A percentile compares a stretch with the other conserved stretches of the same genome.
Evolutionary conservation across 208 protist genomes (phyloP).

Genomic region (Trypanosomatidae sp.): DNA sequence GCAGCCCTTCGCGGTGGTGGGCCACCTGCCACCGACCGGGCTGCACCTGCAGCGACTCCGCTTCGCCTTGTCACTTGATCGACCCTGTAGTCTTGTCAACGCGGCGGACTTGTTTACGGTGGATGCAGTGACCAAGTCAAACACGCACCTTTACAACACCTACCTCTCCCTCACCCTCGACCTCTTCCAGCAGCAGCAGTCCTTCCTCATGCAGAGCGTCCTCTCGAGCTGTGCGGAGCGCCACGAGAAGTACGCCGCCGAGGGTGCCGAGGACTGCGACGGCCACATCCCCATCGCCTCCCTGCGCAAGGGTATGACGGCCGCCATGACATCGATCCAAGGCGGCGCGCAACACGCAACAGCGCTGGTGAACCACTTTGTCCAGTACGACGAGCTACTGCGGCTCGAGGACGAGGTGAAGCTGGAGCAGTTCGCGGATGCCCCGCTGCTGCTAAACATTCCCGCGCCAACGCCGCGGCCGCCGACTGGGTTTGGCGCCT

Average conservation of each 20-base stretch:
- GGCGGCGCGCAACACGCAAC: conserved; percentile 38
- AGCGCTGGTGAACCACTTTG: conserved; percentile 64
- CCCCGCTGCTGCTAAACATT: conserved; percentile 69
- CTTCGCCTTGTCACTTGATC: conserved; percentile 83
- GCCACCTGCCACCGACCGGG: conserved; percentile 50
- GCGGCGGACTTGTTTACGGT: conserved; percentile 53
- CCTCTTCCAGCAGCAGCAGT: conserved; percentile 66
- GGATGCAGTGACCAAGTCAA: conserved; percentile 47
- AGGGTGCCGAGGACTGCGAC: conserved; percentile 66
- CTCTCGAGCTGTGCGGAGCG: conserved; percentile 34
- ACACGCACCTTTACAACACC: conserved; percentile 81
- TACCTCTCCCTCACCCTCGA: conserved; percentile 73
- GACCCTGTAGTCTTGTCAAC: conserved; percentile 55
- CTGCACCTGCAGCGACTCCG: conserved; percentile 64
- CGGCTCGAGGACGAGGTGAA: conserved; percentile 63
- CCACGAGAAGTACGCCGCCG: conserved; percentile 42
- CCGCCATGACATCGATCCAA: conserved; percentile 28
- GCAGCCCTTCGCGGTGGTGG: conserved; percentile 47
- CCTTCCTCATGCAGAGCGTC: conserved; percentile 55
- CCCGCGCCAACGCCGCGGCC: too few species aligned
- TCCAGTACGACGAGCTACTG: conserved; percentile 67
- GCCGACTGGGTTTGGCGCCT: not conserved
- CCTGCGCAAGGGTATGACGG: conserved; percentile 49
- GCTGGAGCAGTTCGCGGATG: conserved; percentile 77
- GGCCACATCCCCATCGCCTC: conserved; percentile 56